phyloP scores from a whole-genome alignment of 306 rosid genomes.

The Prunus mongolica region DNA sequence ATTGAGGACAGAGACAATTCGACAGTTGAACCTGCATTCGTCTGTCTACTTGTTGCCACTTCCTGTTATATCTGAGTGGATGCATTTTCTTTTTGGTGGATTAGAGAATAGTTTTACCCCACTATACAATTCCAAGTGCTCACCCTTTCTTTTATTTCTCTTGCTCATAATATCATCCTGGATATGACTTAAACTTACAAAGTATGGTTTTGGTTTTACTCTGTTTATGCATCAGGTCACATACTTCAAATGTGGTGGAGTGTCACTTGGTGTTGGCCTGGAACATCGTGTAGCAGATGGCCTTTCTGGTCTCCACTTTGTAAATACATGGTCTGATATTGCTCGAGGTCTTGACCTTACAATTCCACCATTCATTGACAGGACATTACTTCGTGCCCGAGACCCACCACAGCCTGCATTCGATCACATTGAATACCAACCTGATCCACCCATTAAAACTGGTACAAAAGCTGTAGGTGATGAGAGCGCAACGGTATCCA shows the following conservation, averaged over 20 bases:
- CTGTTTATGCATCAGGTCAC: slow-evolving; percentile 45
- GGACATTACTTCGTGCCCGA: slow-evolving; percentile 54
- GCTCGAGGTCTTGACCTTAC: slow-evolving; percentile 62
- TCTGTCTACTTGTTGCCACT: too few species aligned
- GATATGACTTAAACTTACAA: too few species aligned
- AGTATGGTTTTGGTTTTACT: neutral
- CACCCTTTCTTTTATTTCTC: too few species aligned
- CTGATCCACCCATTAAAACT: slow-evolving; percentile 45
- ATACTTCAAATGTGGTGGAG: slow-evolving; percentile 72
- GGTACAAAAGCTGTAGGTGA: slow-evolving; percentile 17
- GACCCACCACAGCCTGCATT: slow-evolving; percentile 66
- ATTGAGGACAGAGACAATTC: too few species aligned
- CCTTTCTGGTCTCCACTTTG: slow-evolving; percentile 64
- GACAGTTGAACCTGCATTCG: too few species aligned
- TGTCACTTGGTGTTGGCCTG: slow-evolving; percentile 72
- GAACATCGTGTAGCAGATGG: slow-evolving; percentile 72
- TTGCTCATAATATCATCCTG: too few species aligned
- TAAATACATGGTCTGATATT: slow-evolving; percentile 19
- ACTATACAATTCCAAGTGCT: too few species aligned
- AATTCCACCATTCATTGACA: slow-evolving; percentile 55
- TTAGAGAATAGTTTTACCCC: too few species aligned
- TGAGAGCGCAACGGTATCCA: slow-evolving; percentile 41
- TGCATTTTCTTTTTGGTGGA: too few species aligned
- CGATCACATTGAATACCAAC: slow-evolving; percentile 62
- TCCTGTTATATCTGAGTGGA: too few species aligned